Base-by-base conservation (phyloP, 1,139 yeast genomes). In the Nadsonia commutata region DNA sequence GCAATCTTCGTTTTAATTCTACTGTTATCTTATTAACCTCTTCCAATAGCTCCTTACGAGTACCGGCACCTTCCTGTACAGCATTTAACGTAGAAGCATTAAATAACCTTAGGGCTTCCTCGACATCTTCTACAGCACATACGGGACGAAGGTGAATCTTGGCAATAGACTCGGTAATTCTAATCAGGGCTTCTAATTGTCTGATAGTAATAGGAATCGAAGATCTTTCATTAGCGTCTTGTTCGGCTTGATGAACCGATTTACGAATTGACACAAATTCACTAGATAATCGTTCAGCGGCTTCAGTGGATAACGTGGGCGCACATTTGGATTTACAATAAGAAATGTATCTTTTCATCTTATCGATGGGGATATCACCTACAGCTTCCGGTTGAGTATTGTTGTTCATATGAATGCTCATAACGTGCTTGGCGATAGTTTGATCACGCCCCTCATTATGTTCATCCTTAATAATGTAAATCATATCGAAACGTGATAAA, bases 71-170 rank as follows among this genome's bases (percentile, higher is more conserved):
- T 62, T 84, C 93, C 37, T 82, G 83, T 16, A 93, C 95, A 0
- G 98, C 98, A 58, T 86, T 90, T 95, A 93, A 86, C 0, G 99
- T 93, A 1, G 98, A 90, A 0, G 98, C 95, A 48, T 85, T 83
- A 64, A 93, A 93, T 48, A 93, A 66, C 55, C 99, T 69, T 49
- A 93, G 83, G 0, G 97, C 97, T 62, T 93, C 98, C 56, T 85
- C 93, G 16, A 90, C 98, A 57, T 93, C 97, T 49, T 76, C 80
- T 52, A 78, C 93, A 2, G 78, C 74, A 2, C 96, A 97, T 18
- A 86, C 72, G 1, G 96, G 93, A 8, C 80, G 72, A 45, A 93
- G 68, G 46, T 80, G 78, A 49, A 93, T 63, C 60, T 93, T 93
- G 17, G 98, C 98, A 48, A 93, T 68, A 2, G 95, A 77, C 64